Conservation (phyloP, 139 green algal genomes). For the Chlamydomonas applanata region DNA sequence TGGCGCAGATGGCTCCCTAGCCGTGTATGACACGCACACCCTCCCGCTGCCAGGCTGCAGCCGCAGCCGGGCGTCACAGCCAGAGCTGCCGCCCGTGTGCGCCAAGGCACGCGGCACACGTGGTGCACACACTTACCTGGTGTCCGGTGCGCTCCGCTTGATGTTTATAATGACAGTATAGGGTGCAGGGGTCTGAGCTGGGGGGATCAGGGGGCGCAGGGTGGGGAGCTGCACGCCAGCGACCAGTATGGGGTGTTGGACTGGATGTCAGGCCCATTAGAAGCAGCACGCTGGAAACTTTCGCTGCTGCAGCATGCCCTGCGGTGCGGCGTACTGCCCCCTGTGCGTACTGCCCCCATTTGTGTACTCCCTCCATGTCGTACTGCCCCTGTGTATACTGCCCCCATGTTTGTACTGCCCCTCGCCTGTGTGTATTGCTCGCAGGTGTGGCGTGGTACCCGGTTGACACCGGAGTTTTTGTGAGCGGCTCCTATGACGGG, state of each 20-base stretch:
- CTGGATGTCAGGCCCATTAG: too few relatives aligned
- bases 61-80: not conserved
- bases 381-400: not conserved
- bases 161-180: not conserved
- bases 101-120: not conserved
- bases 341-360: too few relatives aligned
- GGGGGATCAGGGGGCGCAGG: too few relatives aligned
- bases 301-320: too few relatives aligned
- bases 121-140: conserved; percentile 4
- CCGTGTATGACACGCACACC: conserved; percentile 57
- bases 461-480: conserved; percentile 77
- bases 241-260: too few relatives aligned
- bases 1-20: conserved; percentile 41
- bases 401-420: not conserved
- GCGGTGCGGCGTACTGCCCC: too few relatives aligned
- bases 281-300: too few relatives aligned
- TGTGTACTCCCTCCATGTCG: too few relatives aligned
- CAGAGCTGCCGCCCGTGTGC: not conserved
- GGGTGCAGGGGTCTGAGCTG: not conserved
- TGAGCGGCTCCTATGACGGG: conserved; percentile 68
- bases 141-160: not conserved
- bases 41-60: not conserved
- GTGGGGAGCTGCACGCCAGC: too few relatives aligned
- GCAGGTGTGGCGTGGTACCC: conserved; percentile 78
- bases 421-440: too few relatives aligned